These are phyloP conservation scores for Kurtzmaniella fragi DNA, from an alignment of 805 yeast species.

Conservation along the genomic window DNA sequence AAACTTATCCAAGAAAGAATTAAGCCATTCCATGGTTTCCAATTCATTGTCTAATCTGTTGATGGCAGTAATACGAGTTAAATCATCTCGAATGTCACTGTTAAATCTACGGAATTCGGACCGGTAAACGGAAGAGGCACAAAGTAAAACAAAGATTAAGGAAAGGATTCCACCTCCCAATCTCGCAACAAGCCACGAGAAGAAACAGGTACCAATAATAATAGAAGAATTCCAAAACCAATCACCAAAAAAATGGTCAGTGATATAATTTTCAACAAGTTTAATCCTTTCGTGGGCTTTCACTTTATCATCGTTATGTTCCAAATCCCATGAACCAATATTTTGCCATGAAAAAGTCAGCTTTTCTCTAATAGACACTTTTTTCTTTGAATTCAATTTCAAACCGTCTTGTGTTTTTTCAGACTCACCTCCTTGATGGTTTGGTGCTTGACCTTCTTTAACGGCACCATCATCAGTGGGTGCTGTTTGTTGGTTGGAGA, in stretches of 20 bases:
- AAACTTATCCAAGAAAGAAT: conserved; percentile 69
- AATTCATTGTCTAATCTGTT: conserved; percentile 57
- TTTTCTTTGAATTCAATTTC: conserved; percentile 5
- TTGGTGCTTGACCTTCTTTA: not conserved
- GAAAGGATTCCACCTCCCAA: conserved; percentile 62
- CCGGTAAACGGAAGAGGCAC: conserved; percentile 63
- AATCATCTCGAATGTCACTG: conserved; percentile 70
- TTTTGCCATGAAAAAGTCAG: conserved; percentile 38
- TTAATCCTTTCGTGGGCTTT: conserved; percentile 20
- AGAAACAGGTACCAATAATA: conserved; percentile 65
- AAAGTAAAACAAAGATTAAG: conserved; percentile 52
- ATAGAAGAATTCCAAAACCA: conserved; percentile 65
- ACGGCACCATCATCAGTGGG: conserved; percentile 13
- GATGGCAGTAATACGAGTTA: conserved; percentile 58
- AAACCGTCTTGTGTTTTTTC: not conserved
- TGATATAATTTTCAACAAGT: conserved; percentile 51
- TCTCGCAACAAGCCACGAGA: conserved; percentile 64
- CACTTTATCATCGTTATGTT: conserved; percentile 16
- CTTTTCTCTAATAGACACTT: conserved; percentile 19
- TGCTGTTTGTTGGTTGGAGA: conserved; percentile 7
- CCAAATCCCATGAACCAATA: conserved; percentile 34
- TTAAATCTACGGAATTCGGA: conserved; percentile 73
- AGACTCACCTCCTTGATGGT: not conserved
- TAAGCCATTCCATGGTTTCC: conserved; percentile 81
- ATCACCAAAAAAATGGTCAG: conserved; percentile 68